Evolutionary conservation across 352 stramenopile species (phyloP).

Genomic region (Plasmopara muralis): DNA sequence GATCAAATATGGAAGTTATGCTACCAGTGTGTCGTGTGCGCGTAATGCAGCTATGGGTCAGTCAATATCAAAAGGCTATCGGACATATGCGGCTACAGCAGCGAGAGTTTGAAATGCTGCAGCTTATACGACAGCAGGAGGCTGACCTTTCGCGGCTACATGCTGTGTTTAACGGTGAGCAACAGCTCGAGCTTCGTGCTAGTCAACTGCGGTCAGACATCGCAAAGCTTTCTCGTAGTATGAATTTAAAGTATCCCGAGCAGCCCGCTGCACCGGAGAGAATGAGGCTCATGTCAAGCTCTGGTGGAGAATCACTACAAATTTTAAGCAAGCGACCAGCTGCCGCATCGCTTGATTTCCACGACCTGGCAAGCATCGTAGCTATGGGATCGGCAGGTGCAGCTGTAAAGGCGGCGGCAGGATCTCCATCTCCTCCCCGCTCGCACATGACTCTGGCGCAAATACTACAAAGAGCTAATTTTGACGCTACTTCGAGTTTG

Average conservation of each 20-base stretch:
- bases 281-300: slow-evolving; percentile 12
- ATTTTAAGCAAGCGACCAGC: slow-evolving; percentile 19
- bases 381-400: slow-evolving; percentile 27
- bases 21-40: slow-evolving; percentile 75
- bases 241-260: slow-evolving; percentile 68
- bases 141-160: slow-evolving; percentile 62
- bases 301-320: slow-evolving; percentile 3
- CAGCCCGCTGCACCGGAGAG: slow-evolving; percentile 14
- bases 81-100: slow-evolving; percentile 84
- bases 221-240: slow-evolving; percentile 54
- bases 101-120: slow-evolving; percentile 79
- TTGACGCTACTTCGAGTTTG: slow-evolving; percentile 12
- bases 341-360: slow-evolving; percentile 39
- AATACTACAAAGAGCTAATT: slow-evolving; percentile 26
- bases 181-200: slow-evolving; percentile 56
- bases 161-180: slow-evolving; percentile 46
- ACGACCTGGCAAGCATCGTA: slow-evolving; percentile 42
- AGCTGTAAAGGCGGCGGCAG: slow-evolving; percentile 10
- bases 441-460: slow-evolving; percentile 32
- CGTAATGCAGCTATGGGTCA: slow-evolving; percentile 83
- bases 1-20: slow-evolving; percentile 57
- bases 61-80: slow-evolving; percentile 84
- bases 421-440: slow-evolving; percentile 11
- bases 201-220: slow-evolving; percentile 69
- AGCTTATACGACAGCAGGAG: slow-evolving; percentile 78